These are phyloP conservation scores for Garcia nutans DNA, from an alignment of 345 rosid genomes.

Conservation along the genomic window DNA sequence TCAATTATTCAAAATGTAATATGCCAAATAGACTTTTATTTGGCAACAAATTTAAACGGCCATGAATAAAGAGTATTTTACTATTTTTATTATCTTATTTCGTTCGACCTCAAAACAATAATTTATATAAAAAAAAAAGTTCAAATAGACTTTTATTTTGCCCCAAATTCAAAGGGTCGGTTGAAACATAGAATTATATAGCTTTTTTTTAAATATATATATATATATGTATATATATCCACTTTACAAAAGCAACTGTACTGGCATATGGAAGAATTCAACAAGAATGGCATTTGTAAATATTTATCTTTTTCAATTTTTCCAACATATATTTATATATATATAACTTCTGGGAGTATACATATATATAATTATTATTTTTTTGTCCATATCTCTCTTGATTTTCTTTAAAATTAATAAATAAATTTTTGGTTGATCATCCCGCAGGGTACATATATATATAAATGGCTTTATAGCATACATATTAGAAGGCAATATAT, in stretches of 20 bases:
- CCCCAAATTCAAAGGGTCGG: conserved; percentile 14
- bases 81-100: too few species aligned
- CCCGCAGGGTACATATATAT: neutral
- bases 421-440: neutral
- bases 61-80: too few species aligned
- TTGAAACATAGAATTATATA: neutral
- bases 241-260: conserved; percentile 26
- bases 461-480: neutral
- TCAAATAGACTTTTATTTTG: conserved; percentile 13
- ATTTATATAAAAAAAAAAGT: too few species aligned
- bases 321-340: too few species aligned
- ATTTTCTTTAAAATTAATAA: too few species aligned
- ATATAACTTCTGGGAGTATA: neutral
- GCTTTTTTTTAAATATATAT: neutral
- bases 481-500: conserved; percentile 5
- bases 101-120: too few species aligned
- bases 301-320: neutral
- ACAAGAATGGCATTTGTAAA: neutral
- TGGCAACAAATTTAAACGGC: too few species aligned
- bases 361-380: neutral
- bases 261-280: conserved; percentile 1
- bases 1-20: conserved; percentile 16
- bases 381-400: conserved; percentile 13
- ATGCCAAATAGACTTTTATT: conserved; percentile 3
- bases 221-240: neutral